A percentile compares a stretch with the other conserved stretches of the same genome.
Evolutionary conservation across 2,329 filamentous ascomycete genomes (phyloP).

Genomic region (Colletotrichum truncatum): DNA sequence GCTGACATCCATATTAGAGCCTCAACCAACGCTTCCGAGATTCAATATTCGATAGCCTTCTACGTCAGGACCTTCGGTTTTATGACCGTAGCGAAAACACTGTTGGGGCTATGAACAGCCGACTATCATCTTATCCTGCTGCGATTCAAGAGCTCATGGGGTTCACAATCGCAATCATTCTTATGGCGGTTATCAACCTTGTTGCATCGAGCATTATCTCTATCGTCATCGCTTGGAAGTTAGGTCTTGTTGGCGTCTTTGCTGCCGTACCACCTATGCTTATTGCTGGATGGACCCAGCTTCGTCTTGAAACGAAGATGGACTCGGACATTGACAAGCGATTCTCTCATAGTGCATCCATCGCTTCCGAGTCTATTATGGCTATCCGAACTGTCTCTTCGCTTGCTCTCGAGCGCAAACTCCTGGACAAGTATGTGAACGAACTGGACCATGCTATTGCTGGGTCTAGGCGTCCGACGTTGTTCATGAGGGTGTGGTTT

Average conservation of each 20-base stretch:
- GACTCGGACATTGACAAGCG: conserved; percentile 46
- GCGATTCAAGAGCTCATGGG: conserved; percentile 53
- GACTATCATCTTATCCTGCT: conserved; percentile 47
- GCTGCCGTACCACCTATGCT: conserved; percentile 49
- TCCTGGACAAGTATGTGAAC: conserved; percentile 40
- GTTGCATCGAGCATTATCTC: conserved; percentile 50
- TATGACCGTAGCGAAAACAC: conserved; percentile 52
- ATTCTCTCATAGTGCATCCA: conserved; percentile 46
- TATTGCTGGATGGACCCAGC: conserved; percentile 46
- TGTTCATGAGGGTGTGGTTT: conserved; percentile 46
- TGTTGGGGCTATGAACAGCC: conserved; percentile 46
- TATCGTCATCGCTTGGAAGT: conserved; percentile 55
- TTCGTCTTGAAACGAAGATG: conserved; percentile 49
- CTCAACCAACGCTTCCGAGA: conserved; percentile 38
- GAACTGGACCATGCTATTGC: conserved; percentile 41
- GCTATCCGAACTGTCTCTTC: conserved; percentile 52
- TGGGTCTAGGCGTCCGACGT: conserved; percentile 41
- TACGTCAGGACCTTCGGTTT: conserved; percentile 52
- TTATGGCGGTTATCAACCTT: conserved; percentile 47
- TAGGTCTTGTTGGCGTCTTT: conserved; percentile 58
- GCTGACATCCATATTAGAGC: too few relatives aligned
- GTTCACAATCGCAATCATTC: conserved; percentile 50
- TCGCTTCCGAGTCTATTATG: conserved; percentile 53
- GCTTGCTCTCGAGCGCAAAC: conserved; percentile 49
- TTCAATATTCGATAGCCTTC: conserved; percentile 41